These are phyloP conservation scores for Karstenula rhodostoma DNA, from an alignment of 2,329 filamentous ascomycete species.

Conservation along the genomic window DNA sequence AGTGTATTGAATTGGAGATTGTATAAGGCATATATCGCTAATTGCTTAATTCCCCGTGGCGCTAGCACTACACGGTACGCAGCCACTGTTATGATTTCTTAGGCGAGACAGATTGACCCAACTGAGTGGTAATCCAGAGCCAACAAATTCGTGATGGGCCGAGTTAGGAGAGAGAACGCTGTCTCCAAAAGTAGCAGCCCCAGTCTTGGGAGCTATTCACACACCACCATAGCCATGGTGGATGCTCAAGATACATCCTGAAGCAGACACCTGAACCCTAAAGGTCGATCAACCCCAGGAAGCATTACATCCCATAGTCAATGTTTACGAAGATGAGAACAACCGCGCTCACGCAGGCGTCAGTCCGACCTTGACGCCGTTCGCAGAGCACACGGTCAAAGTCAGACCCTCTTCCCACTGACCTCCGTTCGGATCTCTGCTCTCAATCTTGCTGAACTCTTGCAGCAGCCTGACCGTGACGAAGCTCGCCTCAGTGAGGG, in stretches of 20 bases:
- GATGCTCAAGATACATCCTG: not conserved
- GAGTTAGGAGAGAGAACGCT: not conserved
- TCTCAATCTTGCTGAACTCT: slow-evolving; percentile 41
- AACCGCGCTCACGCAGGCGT: slow-evolving; percentile 26
- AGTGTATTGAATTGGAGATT: too few relatives aligned
- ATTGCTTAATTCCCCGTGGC: too few relatives aligned
- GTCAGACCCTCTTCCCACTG: slow-evolving; percentile 42
- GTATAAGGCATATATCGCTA: too few relatives aligned
- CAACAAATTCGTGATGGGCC: not conserved
- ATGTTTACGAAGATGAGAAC: not conserved
- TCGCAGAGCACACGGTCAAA: slow-evolving; percentile 36
- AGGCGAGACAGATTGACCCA: too few relatives aligned
- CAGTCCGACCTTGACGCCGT: slow-evolving; percentile 42
- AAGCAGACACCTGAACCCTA: not conserved
- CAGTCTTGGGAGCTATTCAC: not conserved
- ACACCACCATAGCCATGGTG: not conserved
- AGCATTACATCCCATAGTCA: not conserved
- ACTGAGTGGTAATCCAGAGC: too few relatives aligned
- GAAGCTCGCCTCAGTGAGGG: slow-evolving; percentile 45
- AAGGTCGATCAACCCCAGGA: not conserved
- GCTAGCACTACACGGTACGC: too few relatives aligned
- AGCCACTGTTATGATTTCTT: too few relatives aligned
- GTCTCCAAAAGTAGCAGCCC: not conserved
- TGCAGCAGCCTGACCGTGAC: slow-evolving; percentile 43
- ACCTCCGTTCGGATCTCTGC: slow-evolving; percentile 32